Conservation (phyloP, 208 protist species). For the Leishmania amazonensis region DNA sequence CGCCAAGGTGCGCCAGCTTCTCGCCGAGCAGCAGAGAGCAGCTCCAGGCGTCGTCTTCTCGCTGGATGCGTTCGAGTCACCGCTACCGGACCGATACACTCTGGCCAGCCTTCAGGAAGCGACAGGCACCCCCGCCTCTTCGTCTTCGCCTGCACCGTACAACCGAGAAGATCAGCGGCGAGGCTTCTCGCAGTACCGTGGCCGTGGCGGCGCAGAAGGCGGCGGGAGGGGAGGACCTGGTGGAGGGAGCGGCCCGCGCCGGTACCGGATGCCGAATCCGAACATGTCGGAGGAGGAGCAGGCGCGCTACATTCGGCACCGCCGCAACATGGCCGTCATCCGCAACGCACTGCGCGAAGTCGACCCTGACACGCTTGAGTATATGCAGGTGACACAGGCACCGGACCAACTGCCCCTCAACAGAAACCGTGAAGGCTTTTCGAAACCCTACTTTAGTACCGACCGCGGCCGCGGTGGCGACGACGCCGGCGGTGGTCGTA, state of each 20-base stretch:
- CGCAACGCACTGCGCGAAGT: slow-evolving; percentile 82
- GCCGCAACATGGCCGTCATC: slow-evolving; percentile 50
- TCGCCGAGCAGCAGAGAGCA: slow-evolving; percentile 23
- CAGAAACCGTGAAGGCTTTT: not conserved
- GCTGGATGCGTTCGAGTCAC: slow-evolving; percentile 10
- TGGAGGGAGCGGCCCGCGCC: slow-evolving; percentile 7
- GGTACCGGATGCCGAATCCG: slow-evolving; percentile 21
- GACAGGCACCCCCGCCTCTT: not conserved
- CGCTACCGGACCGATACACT: not conserved
- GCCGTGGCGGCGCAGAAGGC: not conserved
- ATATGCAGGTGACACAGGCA: slow-evolving; percentile 53
- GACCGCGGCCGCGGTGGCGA: slow-evolving; percentile 1
- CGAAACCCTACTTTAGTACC: not conserved
- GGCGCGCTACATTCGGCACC: slow-evolving; percentile 29
- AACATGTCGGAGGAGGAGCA: slow-evolving; percentile 33
- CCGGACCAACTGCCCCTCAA: slow-evolving; percentile 5
- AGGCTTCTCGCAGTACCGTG: not conserved
- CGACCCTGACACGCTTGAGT: slow-evolving; percentile 60
- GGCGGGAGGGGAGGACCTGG: not conserved
- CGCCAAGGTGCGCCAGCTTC: slow-evolving; percentile 39
- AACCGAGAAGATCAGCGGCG: not conserved
- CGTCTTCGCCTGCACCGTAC: not conserved
- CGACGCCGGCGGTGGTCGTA: not conserved
- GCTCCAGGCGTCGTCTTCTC: slow-evolving; percentile 8
- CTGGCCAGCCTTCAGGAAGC: not conserved